Evolutionary conservation across 495 filamentous ascomycete species (phyloP), one percentile per base, ranked within the genome.

Genomic region (Aspergillus steynii): DNA sequence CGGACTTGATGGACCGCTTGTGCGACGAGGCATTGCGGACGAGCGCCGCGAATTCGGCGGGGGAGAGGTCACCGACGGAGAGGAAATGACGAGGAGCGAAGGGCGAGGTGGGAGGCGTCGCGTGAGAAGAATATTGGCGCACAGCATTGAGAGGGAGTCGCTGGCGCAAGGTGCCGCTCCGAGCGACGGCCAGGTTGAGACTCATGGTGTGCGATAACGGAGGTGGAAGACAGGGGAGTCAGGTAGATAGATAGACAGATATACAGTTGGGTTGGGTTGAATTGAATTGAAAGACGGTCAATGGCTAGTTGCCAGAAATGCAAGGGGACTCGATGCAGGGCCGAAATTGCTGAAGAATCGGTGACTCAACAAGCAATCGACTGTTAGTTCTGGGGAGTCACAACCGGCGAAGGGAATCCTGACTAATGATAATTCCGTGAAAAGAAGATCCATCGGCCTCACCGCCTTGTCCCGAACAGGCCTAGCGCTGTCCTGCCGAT

Each of bases 61-160:
- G 80, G 2, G 87, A 88, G 58, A 98, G 83, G 70, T 99, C 93
- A 49, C 86, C 86, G 68, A 96, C 95, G 50, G 92, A 93, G 67
- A 97, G 86, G 29, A 99, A 82, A 81, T 97, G 95, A 29, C 91
- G 87, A 52, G 88, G 90, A 20, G 81, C 77, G 59, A 80, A 83
- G 8, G 79, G 81, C 6, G 79, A 81, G 57, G 76, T 74, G n/a
- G 69, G 56, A 32, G 73, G 75, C 32, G 68, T 71, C 50, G 70
- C 68, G 64, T 73, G 71, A 54, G 72, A 69, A 61, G 71, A 71
- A 69, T 76, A 77, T 62, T 65, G 75, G 63, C 74, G 73, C 53
- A 76, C 61, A 62, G 68, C 65, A 66, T 69, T 69, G 70, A 65
- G 68, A 59, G 70, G 69, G 59, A 71, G 56, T 58, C 62, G 68